These are phyloP conservation scores for Lipomyces spencermartinsiae DNA, from an alignment of 805 yeast genomes.

Conservation along the genomic window DNA sequence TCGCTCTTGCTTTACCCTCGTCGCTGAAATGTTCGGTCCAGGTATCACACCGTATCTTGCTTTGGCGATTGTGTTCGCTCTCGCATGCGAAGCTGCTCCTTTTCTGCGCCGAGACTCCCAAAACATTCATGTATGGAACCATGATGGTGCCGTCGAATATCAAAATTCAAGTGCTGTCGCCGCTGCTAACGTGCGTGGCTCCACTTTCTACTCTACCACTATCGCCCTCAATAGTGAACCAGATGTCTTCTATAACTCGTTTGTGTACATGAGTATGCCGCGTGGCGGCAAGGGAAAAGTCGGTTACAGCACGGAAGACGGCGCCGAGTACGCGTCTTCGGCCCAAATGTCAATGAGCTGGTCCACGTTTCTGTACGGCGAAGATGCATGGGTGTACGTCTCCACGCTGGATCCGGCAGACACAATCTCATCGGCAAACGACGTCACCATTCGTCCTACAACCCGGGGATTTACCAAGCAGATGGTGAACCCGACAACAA, in stretches of 20 bases:
- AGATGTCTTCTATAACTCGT: background rate
- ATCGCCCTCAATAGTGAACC: background rate
- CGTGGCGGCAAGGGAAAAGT: background rate
- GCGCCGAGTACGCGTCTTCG: conserved; percentile 1
- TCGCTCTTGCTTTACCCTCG: too few species aligned
- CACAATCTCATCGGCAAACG: background rate
- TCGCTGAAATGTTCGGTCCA: too few species aligned
- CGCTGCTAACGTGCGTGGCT: background rate
- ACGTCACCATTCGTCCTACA: background rate
- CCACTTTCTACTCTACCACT: background rate
- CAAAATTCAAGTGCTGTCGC: background rate
- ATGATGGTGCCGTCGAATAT: background rate
- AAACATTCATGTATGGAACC: background rate
- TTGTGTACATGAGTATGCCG: background rate
- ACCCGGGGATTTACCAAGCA: background rate
- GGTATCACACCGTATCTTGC: too few species aligned
- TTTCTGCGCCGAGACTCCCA: background rate
- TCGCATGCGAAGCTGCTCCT: too few species aligned
- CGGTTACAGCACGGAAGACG: background rate
- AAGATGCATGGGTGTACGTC: background rate
- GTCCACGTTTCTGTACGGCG: background rate
- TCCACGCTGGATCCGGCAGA: background rate
- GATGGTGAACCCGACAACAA: background rate
- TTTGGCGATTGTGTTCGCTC: too few species aligned
- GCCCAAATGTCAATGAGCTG: background rate